Evolutionary conservation across 2,329 filamentous ascomycete genomes (phyloP), one percentile per base, ranked within the genome.

Genomic region (Aspergillus fischeri): DNA sequence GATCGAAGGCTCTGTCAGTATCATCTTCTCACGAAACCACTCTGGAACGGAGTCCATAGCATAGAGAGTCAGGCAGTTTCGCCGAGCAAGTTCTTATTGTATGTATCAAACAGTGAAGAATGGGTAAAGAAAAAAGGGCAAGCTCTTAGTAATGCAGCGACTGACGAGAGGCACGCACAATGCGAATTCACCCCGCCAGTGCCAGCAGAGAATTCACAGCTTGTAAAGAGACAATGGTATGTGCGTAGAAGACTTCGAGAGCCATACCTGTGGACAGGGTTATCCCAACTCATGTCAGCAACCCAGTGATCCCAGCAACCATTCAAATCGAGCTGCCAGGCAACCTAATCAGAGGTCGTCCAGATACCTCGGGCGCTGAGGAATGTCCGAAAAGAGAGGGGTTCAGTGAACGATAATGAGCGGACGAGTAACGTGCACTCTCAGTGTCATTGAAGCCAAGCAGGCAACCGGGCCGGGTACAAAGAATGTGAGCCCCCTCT

Each of bases 271-370:
- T 77, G 74, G 66, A 76, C 71, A 65, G 75, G 75, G 59, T 74
- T 70, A 73, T 77, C 75, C 74, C 73, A 77, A 76, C 71, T 77
- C 75, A 77, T 77, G 73, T 73, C 75, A 75, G 73, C 73, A 70
- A 69, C 64, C 62, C 54, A 60, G 50, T 62, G 65, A 67, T 63
- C 67, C 67, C 65, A 68, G 69, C 72, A 70, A 73, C 69, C 73
- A 76, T 75, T 66, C 64, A 74, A 68, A 55, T 65, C 59, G 57
- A 72, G 65, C 65, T 67, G 67, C 67, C 70, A 69, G 67, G 67
- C 67, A 74, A 73, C 66, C 66, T 66, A 62, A 60, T 58, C 53
- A 55, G 50, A 60, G 55, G 51, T 53, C n/a, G 58, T 63, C 58
- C 52, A 68, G 60, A 60, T 66, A 59, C 52, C 60, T 59, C 58